Base-by-base conservation (phyloP, 768 basidiomycete genomes). In the Nevesoporus exiguus region DNA sequence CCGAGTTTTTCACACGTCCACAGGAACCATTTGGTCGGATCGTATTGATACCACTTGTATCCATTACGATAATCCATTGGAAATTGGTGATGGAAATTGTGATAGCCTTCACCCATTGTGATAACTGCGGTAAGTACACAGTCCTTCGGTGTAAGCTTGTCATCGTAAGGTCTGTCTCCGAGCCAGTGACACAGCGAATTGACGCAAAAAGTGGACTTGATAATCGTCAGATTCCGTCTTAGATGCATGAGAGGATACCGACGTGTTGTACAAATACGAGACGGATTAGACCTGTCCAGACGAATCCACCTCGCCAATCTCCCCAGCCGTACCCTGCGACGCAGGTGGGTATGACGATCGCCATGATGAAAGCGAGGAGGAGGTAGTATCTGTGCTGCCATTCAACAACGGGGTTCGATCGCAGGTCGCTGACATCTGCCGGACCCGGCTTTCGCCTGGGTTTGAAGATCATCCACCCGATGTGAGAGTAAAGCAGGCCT, bases 11-110 rank as follows among this genome's bases (percentile, higher is more conserved):
- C 63, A 67, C 73, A 75, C 30, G 74, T 69, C 66, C 72, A 73
- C 67, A 85, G 79, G 74, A 85, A 83, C 93, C 93, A 93, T 73
- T 94, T 93, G 14, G 90, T 92, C 8, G 90, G 90, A 67, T 93
- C 90, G 66, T 91, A 92, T 69, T 92, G 90, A 69, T 81, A 81
- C 81, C 82, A 83, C 70, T 82, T 90, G 78, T 94, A 90, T 49
- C 92, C 92, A 67, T 93, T 93, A 19, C 92, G 82, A 75, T 92
- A 96, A 72, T 96, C 93, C 88, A 91, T 90, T 13, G 93, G 92
- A 82, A 94, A 95, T 61, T 81, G 82, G 66, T 96, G 93, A 75
- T 96, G 93, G 83, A 93, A 94, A 73, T 96, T 96, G 79, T 96
- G 93, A 76, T 96, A 96, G 21, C 93, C 93, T 70, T 96, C 93